phyloP scores from a whole-genome alignment of 192 early-diverging fungal genomes.

The Phycomyces blakesleeanus region DNA sequence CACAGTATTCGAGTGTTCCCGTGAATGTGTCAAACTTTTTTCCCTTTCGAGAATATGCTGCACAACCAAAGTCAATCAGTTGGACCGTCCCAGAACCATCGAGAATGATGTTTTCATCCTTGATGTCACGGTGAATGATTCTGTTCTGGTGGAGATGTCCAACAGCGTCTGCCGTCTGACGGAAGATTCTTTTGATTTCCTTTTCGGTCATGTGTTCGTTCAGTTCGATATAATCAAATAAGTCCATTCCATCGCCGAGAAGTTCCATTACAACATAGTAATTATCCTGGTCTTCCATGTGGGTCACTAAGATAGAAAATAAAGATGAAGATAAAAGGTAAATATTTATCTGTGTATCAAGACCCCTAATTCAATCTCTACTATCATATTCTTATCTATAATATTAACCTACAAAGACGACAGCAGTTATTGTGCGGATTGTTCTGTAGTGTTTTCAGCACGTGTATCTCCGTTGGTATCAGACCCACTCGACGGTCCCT shows the following conservation, averaged over 20 bases:
- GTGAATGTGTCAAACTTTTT: slow-evolving; percentile 69
- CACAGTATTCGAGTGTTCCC: slow-evolving; percentile 77
- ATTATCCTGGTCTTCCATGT: slow-evolving; percentile 66
- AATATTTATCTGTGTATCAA: no score
- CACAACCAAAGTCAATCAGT: slow-evolving; percentile 82
- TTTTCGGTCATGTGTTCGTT: slow-evolving; percentile 38
- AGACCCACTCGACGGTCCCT: slow-evolving; percentile 47
- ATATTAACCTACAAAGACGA: slow-evolving; percentile 30
- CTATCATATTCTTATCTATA: slow-evolving; percentile 34
- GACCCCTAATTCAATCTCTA: background rate
- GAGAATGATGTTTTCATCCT: slow-evolving; percentile 82
- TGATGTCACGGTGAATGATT: slow-evolving; percentile 77
- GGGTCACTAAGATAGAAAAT: slow-evolving; percentile 41
- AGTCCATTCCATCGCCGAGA: slow-evolving; percentile 45
- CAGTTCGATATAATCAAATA: slow-evolving; percentile 52
- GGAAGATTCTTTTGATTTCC: slow-evolving; percentile 38
- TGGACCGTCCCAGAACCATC: slow-evolving; percentile 56
- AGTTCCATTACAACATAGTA: slow-evolving; percentile 61
- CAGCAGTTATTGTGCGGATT: slow-evolving; percentile 14
- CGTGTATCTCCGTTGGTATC: slow-evolving; percentile 70
- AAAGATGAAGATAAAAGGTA: no score
- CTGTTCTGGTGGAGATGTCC: slow-evolving; percentile 50
- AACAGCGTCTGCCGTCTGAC: slow-evolving; percentile 37
- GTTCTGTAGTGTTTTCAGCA: slow-evolving; percentile 48
- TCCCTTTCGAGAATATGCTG: slow-evolving; percentile 62